Evolutionary conservation across 2,329 filamentous ascomycete species (phyloP), one percentile per base, ranked within the genome.

Genomic region (Penicillium crustosum): DNA sequence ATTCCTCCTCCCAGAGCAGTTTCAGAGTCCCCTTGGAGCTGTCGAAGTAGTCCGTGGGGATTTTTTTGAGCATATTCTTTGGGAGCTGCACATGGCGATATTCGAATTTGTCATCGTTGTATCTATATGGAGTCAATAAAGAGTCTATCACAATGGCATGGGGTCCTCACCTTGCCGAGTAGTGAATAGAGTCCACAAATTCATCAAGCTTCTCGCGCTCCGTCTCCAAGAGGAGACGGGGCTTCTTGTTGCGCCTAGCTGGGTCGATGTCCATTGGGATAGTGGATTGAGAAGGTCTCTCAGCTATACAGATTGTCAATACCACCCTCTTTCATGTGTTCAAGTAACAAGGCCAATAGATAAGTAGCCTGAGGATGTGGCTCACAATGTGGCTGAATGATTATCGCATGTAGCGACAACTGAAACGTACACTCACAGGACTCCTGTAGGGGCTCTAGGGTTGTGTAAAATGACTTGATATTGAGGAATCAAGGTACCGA

Each of bases 81-180:
- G 94, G 94, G 31, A 99, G 86, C 77, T 97, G 93, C 58, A 99
- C 94, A 77, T 99, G 94, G 64, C 94, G 90, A 79, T 99, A 99
- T 79, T 99, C 94, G 77, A 88, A 96, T 76, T 94, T 86, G 77
- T 86, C 88, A 72, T 99, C 94, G 29, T 89, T 93, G 76, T 99
- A 99, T 75, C 94, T 97, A 35, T 35, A 73, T 35, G 50, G 23
- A 63, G 66, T 61, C 68, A 62, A 52, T 51, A 35, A 31, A 65
- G 58, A 38, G 35, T 56, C 38, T 39, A 35, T 15, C 17, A 10
- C n/a, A 21, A 21, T 54, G 12, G 9, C 27, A 43, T 31, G 25
- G 31, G 19, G 49, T 55, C 72, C 83, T 70, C 81, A 96, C 92
- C 92, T 86, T 63, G 90, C 86, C 52, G 93, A 97, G 79, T 99